These are phyloP conservation scores for Picea glauca DNA, from an alignment of 75 land plant species.

Conservation along the genomic window DNA sequence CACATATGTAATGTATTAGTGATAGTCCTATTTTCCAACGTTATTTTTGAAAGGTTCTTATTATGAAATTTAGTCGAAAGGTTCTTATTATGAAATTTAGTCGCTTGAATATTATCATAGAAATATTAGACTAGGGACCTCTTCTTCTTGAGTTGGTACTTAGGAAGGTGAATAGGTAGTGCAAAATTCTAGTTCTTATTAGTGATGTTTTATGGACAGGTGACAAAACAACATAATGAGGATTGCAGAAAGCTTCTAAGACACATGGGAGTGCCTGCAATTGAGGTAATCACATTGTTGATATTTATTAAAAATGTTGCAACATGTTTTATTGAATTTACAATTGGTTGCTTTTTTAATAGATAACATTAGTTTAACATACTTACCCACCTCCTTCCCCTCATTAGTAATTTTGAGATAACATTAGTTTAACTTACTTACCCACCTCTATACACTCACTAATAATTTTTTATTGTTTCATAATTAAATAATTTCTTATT, in stretches of 20 bases:
- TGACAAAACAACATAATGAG: conserved; percentile 18
- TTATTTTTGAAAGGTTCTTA: background rate
- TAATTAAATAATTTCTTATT: too few relatives aligned
- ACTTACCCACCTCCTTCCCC: too few relatives aligned
- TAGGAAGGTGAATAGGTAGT: background rate
- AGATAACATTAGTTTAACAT: background rate
- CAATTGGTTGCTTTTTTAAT: background rate
- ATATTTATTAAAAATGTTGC: background rate
- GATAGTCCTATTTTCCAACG: background rate
- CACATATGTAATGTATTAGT: background rate
- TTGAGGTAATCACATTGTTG: conserved; percentile 13
- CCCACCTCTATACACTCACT: too few relatives aligned
- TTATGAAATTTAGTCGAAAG: too few relatives aligned
- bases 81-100: background rate
- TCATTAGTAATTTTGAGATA: too few relatives aligned
- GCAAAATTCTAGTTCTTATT: background rate
- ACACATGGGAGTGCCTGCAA: conserved; percentile 17
- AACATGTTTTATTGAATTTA: background rate
- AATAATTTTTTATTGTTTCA: too few relatives aligned
- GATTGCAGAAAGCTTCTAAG: conserved; percentile 17
- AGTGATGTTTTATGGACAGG: conserved; percentile 8
- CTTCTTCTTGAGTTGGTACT: background rate
- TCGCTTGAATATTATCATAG: background rate
- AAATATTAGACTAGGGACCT: background rate
- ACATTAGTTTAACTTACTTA: too few relatives aligned